Evolutionary conservation across 768 basidiomycete genomes (phyloP), one percentile per base, ranked within the genome.

Genomic region (Amanita polypyramis): DNA sequence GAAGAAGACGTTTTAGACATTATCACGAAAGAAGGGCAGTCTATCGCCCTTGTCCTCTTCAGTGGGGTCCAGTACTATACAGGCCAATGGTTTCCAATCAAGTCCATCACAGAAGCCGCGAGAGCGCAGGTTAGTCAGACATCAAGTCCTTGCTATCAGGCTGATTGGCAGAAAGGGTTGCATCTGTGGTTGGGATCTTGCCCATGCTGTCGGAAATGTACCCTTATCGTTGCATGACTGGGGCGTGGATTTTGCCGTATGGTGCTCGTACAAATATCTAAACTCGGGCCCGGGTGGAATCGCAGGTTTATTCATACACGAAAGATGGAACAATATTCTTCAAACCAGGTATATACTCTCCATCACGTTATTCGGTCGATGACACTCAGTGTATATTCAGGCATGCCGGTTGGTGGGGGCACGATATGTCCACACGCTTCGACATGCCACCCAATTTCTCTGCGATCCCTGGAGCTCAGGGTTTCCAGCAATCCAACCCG

Each of bases 201-300:
- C 96, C 6, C 96, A 99, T 64, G 95, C 87, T 5, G 76, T 83
- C 38, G 96, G 95, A 41, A 99, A 99, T 64, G 90, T 98, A 30
- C 87, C 89, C 32, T 65, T 95, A 56, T 70, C 76, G 41, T 70
- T 99, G 54, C 90, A 95, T 62, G 86, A 92, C 51, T 99, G 96
- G 95, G 70, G 77, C 55, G 85, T 90, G 56, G 96, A 99, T 64
- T 98, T 97, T 61, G 96, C 95, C 2, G 94, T 94, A 30, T 98
- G 95, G 91, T 99, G 96, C 64, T 87, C 92, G 27, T 99, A 98
- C 76, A 98, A 89, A 68, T 99, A 97, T 62, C 76, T 97, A 51
- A 98, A 97, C 67, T 85, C 93, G 14, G 91, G 95, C 4, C 93
- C 96, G 9, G 95, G 95, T 17, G 91, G 86, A n/a, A 94, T 98